Evolutionary conservation across 768 basidiomycete genomes (phyloP), one percentile per base, ranked within the genome.

Genomic region (Pleurotus djamor): DNA sequence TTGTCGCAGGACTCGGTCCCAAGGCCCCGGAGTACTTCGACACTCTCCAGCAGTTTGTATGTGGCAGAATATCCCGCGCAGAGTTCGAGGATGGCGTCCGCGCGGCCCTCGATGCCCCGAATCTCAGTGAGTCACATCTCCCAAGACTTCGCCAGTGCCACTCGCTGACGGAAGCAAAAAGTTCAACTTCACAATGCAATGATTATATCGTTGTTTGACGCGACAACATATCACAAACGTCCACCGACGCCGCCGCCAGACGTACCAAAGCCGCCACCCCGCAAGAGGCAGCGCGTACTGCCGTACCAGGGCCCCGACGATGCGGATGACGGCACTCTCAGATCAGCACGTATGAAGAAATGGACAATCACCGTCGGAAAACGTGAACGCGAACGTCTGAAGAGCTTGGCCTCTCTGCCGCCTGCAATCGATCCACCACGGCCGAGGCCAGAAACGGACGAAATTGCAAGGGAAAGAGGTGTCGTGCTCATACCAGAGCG

Each of bases 151-250:
- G 32, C 2, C 21, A 41, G 21, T 28, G 21, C 21, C n/a, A 12
- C 4, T 3, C n/a, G 33, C 66, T 59, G 28, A 60, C 35, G 59
- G 9, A 28, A 8, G 48, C 43, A 14, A 48, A 13, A 61, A 88
- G 88, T 92, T 33, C 90, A 91, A 70, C 74, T 92, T 2, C 92
- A 94, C 68, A 94, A 94, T 70, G 86, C 91, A 9, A 78, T 94
- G 35, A 86, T 94, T 37, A 92, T 93, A 34, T 91, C 91, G 2
- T 72, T 94, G 13, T 91, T 93, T 62, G 91, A 91, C 70, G 88
- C 88, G 21, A 89, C 90, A 1, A 76, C 78, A 3, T 83, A 84
- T 0, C 84, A 88, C 64, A 84, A 87, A 64, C 82, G 88, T 44
- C 84, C 84, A 2, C 82, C 83, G 0, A 85, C 89, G 0, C 84